Evolutionary conservation across 2,329 filamentous ascomycete species (phyloP).

Genomic region (Fusarium sp.): DNA sequence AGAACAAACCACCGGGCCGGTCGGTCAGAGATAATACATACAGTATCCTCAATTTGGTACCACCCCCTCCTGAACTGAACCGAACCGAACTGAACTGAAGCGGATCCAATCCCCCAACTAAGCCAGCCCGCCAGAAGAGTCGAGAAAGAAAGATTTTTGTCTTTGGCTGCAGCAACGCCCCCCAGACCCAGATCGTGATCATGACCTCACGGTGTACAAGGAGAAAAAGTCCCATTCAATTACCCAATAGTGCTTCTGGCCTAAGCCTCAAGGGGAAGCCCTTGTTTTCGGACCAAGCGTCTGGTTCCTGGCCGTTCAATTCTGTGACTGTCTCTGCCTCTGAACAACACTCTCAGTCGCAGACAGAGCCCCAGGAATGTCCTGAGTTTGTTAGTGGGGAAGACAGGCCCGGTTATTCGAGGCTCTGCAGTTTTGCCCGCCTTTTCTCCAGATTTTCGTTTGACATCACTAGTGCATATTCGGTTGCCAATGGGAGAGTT

Average conservation of each 20-base stretch:
- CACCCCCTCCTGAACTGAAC: conserved; percentile 29
- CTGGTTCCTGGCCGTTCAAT: conserved; percentile 51
- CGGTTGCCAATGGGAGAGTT: conserved; percentile 26
- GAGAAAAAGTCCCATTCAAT: conserved; percentile 46
- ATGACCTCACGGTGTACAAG: conserved; percentile 48
- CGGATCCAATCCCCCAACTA: conserved; percentile 32
- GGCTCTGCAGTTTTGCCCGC: conserved; percentile 47
- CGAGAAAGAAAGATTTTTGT: conserved; percentile 39
- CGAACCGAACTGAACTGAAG: conserved; percentile 4
- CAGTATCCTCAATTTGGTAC: conserved; percentile 27
- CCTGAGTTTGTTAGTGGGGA: conserved; percentile 35
- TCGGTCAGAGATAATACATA: conserved; percentile 22
- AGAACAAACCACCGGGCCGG: conserved; percentile 41
- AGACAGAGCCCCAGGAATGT: conserved; percentile 14
- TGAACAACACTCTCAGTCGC: background rate
- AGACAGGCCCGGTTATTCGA: conserved; percentile 51
- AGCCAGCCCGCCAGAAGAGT: conserved; percentile 47
- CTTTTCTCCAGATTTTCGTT: conserved; percentile 40
- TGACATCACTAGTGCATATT: conserved; percentile 40
- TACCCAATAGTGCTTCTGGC: conserved; percentile 49
- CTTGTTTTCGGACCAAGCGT: conserved; percentile 42
- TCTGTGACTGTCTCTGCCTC: conserved; percentile 20
- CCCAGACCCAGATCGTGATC: conserved; percentile 48
- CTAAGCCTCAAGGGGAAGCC: conserved; percentile 50
- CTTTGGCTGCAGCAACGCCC: conserved; percentile 24